Conservation (phyloP, 169 alveolate genomes). For the Cardiosporidium cionae region DNA sequence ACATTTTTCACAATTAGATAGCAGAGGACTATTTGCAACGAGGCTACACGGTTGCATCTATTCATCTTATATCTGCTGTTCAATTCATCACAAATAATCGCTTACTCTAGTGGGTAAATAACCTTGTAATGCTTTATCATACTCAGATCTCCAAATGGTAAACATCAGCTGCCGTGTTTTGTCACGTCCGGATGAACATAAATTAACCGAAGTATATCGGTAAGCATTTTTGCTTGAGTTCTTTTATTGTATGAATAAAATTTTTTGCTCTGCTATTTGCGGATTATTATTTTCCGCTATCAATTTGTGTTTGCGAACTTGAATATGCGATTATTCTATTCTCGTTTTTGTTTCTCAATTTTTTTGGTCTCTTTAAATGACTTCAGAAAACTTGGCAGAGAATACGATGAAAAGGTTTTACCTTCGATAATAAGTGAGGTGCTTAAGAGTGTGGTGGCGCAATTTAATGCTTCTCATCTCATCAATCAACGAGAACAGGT, state of each 20-base stretch:
- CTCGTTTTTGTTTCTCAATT: background rate
- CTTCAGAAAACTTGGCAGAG: slow-evolving; percentile 69
- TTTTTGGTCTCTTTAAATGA: too few relatives aligned
- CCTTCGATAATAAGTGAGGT: slow-evolving; percentile 96
- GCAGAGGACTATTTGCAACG: too few relatives aligned
- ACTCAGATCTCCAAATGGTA: slow-evolving; percentile 85
- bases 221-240: slow-evolving; percentile 1
- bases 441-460: slow-evolving; percentile 90
- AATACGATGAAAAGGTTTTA: slow-evolving; percentile 91
- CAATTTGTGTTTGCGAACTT: background rate
- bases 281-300: background rate
- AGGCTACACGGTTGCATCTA: too few relatives aligned
- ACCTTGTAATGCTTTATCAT: too few relatives aligned
- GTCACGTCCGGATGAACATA: slow-evolving; percentile 39
- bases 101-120: too few relatives aligned
- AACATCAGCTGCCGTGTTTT: slow-evolving; percentile 86
- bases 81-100: too few relatives aligned
- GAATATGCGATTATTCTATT: background rate
- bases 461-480: slow-evolving; percentile 90
- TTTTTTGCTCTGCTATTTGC: background rate
- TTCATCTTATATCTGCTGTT: too few relatives aligned
- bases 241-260: background rate
- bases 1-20: too few relatives aligned
- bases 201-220: slow-evolving; percentile 44
- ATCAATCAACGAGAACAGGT: slow-evolving; percentile 91